Conservation (phyloP, 73 alveolate genomes). For the Symbiodinium natans region DNA sequence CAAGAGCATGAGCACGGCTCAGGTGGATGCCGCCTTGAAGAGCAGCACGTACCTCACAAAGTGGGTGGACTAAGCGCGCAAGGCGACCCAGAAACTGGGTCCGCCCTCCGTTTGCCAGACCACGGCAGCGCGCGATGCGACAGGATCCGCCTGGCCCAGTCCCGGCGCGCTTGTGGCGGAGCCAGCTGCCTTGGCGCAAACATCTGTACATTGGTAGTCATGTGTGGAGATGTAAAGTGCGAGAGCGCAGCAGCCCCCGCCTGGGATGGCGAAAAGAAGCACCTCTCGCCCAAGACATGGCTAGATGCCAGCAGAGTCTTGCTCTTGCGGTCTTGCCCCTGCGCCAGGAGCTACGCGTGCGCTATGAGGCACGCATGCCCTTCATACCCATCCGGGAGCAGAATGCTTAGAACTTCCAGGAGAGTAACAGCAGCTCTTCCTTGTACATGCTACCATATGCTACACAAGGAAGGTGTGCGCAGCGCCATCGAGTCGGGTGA, state of each 20-base stretch:
- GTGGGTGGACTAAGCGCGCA: neutral
- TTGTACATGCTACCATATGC: too few species aligned
- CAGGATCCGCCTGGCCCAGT: neutral
- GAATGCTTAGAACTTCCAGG: neutral
- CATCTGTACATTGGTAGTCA: too few species aligned
- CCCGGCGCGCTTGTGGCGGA: neutral
- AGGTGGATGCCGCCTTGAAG: neutral
- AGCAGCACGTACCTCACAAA: neutral
- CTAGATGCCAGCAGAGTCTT: too few species aligned
- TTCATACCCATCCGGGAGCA: conserved; percentile 73
- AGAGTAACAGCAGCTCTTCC: too few species aligned
- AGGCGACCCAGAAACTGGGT: neutral
- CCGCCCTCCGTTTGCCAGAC: neutral
- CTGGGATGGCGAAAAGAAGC: too few species aligned
- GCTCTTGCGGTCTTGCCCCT: too few species aligned
- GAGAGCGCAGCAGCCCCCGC: too few species aligned
- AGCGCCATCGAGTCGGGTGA: too few species aligned
- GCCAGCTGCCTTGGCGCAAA: neutral
- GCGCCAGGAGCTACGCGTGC: conserved; percentile 65
- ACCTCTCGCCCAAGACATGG: too few species aligned
- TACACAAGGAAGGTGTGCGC: too few species aligned
- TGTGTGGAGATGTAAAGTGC: too few species aligned
- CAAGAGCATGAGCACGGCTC: neutral
- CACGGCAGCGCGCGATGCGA: neutral
- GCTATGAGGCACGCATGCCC: conserved; percentile 87